Conservation (phyloP, 2,329 filamentous ascomycete genomes). For the Kalmusia sp. region DNA sequence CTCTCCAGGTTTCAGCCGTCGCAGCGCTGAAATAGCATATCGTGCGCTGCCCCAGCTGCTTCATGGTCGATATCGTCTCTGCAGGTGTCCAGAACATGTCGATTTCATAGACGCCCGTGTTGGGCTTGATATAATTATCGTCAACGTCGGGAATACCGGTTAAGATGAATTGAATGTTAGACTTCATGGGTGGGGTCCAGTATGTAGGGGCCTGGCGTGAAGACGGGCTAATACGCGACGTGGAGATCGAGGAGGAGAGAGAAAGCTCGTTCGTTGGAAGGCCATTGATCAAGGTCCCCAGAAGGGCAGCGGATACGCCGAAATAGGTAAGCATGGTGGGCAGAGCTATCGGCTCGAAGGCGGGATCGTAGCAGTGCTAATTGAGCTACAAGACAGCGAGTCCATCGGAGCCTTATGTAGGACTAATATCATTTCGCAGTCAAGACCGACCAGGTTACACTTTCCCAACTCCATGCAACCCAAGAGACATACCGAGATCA, state of each 20-base stretch:
- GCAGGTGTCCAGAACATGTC: slow-evolving; percentile 32
- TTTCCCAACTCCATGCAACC: not conserved
- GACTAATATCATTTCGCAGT: not conserved
- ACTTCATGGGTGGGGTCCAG: slow-evolving; percentile 30
- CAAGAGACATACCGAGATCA: slow-evolving; percentile 11
- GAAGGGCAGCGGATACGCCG: not conserved
- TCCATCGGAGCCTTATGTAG: not conserved
- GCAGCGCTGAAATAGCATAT: slow-evolving; percentile 36
- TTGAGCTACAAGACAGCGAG: not conserved
- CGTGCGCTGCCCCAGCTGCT: slow-evolving; percentile 23
- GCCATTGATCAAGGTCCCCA: slow-evolving; percentile 14
- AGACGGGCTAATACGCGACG: slow-evolving; percentile 13
- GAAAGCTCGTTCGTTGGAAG: slow-evolving; percentile 21
- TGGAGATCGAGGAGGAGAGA: slow-evolving; percentile 20
- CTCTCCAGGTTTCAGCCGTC: slow-evolving; percentile 30
- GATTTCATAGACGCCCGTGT: slow-evolving; percentile 27
- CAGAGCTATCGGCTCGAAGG: not conserved
- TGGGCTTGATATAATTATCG: slow-evolving; percentile 23
- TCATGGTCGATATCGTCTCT: slow-evolving; percentile 22
- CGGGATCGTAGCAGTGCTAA: not conserved
- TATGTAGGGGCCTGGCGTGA: slow-evolving; percentile 13
- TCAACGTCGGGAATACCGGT: slow-evolving; percentile 29
- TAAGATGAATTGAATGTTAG: slow-evolving; percentile 29
- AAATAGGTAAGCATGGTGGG: slow-evolving; percentile 2
- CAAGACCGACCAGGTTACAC: slow-evolving; percentile 1